These are phyloP conservation scores for Pistacia integerrima DNA, from an alignment of 345 rosid species.

Conservation along the genomic window DNA sequence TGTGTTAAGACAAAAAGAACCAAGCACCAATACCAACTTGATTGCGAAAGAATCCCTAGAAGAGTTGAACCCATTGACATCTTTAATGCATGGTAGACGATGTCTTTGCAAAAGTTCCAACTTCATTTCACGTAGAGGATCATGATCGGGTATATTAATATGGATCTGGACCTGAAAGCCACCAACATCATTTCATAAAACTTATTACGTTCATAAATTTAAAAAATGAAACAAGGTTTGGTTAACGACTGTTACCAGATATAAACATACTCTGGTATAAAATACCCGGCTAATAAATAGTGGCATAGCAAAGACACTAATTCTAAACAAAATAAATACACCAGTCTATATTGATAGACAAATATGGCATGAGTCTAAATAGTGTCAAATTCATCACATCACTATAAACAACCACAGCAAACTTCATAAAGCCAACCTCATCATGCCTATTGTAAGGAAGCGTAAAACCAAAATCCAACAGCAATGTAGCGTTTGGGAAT, in stretches of 20 bases:
- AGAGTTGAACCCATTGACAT: conserved; percentile 40
- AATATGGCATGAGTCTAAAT: conserved; percentile 11
- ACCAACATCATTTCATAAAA: conserved; percentile 17
- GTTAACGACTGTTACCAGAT: background rate
- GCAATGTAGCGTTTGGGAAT: conserved; percentile 70
- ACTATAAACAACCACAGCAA: background rate
- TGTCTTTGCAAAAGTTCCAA: conserved; percentile 52
- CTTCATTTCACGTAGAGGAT: conserved; percentile 56
- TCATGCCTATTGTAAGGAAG: conserved; percentile 67
- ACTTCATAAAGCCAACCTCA: conserved; percentile 53
- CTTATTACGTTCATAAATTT: background rate
- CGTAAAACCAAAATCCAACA: conserved; percentile 82
- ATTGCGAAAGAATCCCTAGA: conserved; percentile 53
- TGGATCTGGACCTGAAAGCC: conserved; percentile 60
- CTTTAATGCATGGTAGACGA: conserved; percentile 38
- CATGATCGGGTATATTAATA: conserved; percentile 46
- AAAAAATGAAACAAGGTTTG: background rate
- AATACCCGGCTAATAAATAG: background rate
- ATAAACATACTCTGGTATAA: background rate
- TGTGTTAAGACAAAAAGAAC: conserved; percentile 9
- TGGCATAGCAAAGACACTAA: background rate
- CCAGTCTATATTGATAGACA: background rate
- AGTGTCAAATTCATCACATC: background rate
- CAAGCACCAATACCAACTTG: conserved; percentile 55
- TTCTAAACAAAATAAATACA: background rate